phyloP scores from a whole-genome alignment of 2,329 filamentous ascomycete genomes.

The Achaetomium macrosporum region DNA sequence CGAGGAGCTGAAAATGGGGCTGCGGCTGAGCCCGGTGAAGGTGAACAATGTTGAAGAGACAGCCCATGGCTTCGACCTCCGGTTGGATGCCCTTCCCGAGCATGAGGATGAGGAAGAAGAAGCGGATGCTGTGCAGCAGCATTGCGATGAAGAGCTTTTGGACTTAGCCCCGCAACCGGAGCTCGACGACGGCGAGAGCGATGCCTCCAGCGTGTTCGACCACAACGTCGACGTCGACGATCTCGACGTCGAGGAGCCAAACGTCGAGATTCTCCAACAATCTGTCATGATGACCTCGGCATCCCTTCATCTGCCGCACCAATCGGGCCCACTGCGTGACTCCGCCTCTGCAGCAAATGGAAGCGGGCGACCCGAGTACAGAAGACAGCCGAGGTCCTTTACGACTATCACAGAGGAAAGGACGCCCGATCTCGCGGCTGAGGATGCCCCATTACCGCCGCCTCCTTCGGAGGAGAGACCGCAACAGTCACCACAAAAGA shows the following conservation, averaged over 20 bases:
- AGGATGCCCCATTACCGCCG: constrained; percentile 32
- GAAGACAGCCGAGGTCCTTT: constrained; percentile 34
- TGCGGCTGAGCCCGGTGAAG: constrained; percentile 56
- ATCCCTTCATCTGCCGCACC: constrained; percentile 42
- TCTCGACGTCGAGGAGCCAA: constrained; percentile 37
- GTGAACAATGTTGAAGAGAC: constrained; percentile 48
- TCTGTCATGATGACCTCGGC: constrained; percentile 39
- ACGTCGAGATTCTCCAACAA: constrained; percentile 41
- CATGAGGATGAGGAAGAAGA: constrained; percentile 28
- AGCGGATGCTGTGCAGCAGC: constrained; percentile 22
- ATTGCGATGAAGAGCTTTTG: constrained; percentile 35
- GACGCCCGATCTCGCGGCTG: constrained; percentile 35
- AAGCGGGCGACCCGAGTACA: constrained; percentile 27
- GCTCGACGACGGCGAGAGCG: constrained; percentile 29
- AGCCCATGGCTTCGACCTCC: constrained; percentile 34
- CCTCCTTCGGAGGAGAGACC: constrained; percentile 27
- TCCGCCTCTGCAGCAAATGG: constrained; percentile 47
- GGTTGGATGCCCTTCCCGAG: constrained; percentile 41
- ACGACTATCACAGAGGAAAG: constrained; percentile 45
- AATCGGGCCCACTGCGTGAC: constrained; percentile 47
- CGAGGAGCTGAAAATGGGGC: constrained; percentile 61
- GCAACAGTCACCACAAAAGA: constrained; percentile 30
- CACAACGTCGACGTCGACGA: constrained; percentile 40
- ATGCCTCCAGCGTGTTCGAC: constrained; percentile 41
- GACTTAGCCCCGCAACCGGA: constrained; percentile 35